Percentiles rank a stretch among this genome's conserved stretches.
phyloP scores from a whole-genome alignment of 176 grass and related monocot genomes.

The Triticum aestivum region IWGSC_CS_RefSeq_v2.1 NC_057801.1:79645128-79645627 shows the following conservation, averaged over 20 bases:
- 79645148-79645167: too few species aligned
- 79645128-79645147: too few species aligned
- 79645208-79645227: conserved; percentile 98
- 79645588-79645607: conserved; percentile 67
- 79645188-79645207: conserved; percentile 44
- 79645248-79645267: conserved; percentile 71
- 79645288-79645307: conserved; percentile 91
- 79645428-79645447: conserved; percentile 95
- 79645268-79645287: conserved; percentile 70
- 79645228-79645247: conserved; percentile 73
- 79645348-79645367: conserved; percentile 65
- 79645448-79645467: conserved; percentile 89
- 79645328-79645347: conserved; percentile 32
- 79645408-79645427: conserved; percentile 88
- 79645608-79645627: conserved; percentile 51
- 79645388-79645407: conserved; percentile 91
- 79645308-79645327: conserved; percentile 68
- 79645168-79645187: background rate
- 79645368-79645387: conserved; percentile 82
- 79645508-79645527: conserved; percentile 94
- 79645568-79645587: conserved; percentile 89
- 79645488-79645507: conserved; percentile 76
- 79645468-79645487: conserved; percentile 94
- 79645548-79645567: conserved; percentile 85
- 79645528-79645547: conserved; percentile 77